phyloP scores from a whole-genome alignment of 352 stramenopile genomes.

The Plasmopara halstedii region DNA sequence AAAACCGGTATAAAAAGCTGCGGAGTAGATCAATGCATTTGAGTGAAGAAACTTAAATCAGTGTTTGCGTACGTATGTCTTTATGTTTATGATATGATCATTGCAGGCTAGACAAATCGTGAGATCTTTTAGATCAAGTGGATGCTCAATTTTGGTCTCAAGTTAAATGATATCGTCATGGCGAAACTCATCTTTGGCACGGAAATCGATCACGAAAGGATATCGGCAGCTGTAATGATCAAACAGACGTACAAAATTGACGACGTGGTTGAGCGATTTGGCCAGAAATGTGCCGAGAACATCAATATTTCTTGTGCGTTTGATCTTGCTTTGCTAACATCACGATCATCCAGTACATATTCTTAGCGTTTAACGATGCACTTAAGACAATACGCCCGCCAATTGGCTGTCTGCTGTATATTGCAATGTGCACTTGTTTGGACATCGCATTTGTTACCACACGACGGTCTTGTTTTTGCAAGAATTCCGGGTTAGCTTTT shows the following conservation, averaged over 20 bases:
- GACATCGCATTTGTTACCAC: too few species aligned
- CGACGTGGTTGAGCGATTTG: slow-evolving; percentile 6
- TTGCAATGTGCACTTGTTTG: slow-evolving; percentile 2
- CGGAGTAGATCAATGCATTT: not conserved
- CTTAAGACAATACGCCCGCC: slow-evolving; percentile 4
- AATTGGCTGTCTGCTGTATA: slow-evolving; percentile 11
- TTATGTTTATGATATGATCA: not conserved
- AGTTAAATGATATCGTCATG: slow-evolving; percentile 2
- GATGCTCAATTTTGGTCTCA: not conserved
- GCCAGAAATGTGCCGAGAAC: not conserved
- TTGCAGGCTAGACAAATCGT: slow-evolving; percentile 1
- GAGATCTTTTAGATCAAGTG: slow-evolving; percentile 9
- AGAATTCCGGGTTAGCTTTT: not conserved
- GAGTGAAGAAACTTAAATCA: not conserved
- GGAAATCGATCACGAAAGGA: slow-evolving; percentile 14
- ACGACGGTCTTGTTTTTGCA: too few species aligned
- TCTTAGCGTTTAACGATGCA: not conserved
- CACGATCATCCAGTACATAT: slow-evolving; percentile 1
- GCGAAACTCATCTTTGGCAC: slow-evolving; percentile 16
- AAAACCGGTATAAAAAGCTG: not conserved
- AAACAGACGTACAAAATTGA: slow-evolving; percentile 15
- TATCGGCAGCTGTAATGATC: slow-evolving; percentile 8
- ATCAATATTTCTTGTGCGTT: not conserved
- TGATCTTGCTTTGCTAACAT: slow-evolving; percentile 1
- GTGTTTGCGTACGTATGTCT: slow-evolving; percentile 7